Conservation (phyloP, 805 yeast species). For the Myxozyma nipponensis region DNA sequence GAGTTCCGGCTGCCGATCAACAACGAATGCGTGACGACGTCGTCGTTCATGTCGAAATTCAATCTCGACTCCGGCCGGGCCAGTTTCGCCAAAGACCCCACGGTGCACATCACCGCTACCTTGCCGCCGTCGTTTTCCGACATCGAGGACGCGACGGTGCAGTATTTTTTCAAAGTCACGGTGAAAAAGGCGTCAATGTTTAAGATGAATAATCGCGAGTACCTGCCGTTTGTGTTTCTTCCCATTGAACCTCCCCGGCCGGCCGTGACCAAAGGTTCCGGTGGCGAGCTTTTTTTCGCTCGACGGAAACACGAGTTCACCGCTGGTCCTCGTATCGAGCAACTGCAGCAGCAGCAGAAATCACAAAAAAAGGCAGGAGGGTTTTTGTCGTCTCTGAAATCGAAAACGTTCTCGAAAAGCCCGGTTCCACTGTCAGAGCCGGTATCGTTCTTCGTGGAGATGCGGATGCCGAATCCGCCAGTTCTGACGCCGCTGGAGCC, state of each 20-base stretch:
- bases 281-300: constrained; percentile 41
- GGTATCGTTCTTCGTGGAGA: constrained; percentile 41
- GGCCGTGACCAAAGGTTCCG: constrained; percentile 4
- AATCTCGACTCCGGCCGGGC: constrained; percentile 14
- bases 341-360: neutral
- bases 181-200: constrained; percentile 51
- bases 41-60: constrained; percentile 9
- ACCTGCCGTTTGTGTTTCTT: constrained; percentile 51
- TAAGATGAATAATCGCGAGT: constrained; percentile 46
- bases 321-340: neutral
- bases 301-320: constrained; percentile 35
- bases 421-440: neutral
- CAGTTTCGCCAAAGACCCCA: constrained; percentile 19
- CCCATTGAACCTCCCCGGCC: constrained; percentile 41
- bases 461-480: constrained; percentile 48
- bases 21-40: constrained; percentile 18
- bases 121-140: constrained; percentile 38
- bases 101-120: constrained; percentile 25
- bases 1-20: constrained; percentile 36
- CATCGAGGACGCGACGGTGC: constrained; percentile 9
- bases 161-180: constrained; percentile 58
- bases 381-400: constrained; percentile 7
- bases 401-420: neutral
- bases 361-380: constrained; percentile 9
- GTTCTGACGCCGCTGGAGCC: constrained; percentile 45